Percentiles rank a stretch among this genome's conserved stretches.
These are phyloP conservation scores for Amyloporia xantha DNA, from an alignment of 768 basidiomycete species.

Conservation along the genomic window DNA sequence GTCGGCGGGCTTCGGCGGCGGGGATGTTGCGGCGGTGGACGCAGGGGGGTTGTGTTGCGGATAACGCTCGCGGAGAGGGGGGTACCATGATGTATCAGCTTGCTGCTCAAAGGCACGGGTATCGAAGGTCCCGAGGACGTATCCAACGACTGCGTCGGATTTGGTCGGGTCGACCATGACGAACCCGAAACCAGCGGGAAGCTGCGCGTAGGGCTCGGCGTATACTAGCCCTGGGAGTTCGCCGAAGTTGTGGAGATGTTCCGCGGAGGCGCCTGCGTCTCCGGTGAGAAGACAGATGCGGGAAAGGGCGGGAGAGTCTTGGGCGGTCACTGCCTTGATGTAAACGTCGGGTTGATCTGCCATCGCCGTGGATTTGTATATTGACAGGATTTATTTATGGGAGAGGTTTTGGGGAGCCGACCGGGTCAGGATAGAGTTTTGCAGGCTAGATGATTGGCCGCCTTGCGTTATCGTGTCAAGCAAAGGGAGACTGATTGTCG, in stretches of 20 bases:
- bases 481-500: too few species aligned
- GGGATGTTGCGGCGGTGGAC: slow-evolving; percentile 1
- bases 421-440: too few species aligned
- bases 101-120: slow-evolving; percentile 57
- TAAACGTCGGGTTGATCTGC: slow-evolving; percentile 1
- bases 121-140: slow-evolving; percentile 61
- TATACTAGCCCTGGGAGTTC: slow-evolving; percentile 69
- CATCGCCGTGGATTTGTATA: neutral
- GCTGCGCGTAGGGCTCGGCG: slow-evolving; percentile 67
- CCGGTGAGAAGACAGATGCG: slow-evolving; percentile 71
- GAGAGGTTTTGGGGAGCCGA: too few species aligned
- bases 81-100: slow-evolving; percentile 59
- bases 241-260: slow-evolving; percentile 48
- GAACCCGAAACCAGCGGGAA: slow-evolving; percentile 64
- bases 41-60: slow-evolving; percentile 23
- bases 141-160: slow-evolving; percentile 53
- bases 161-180: slow-evolving; percentile 44
- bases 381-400: neutral
- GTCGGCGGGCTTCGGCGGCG: slow-evolving; percentile 31
- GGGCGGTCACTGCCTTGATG: slow-evolving; percentile 50
- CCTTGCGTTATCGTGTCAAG: too few species aligned
- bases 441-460: too few species aligned
- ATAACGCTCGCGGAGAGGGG: slow-evolving; percentile 51
- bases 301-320: slow-evolving; percentile 53
- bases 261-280: slow-evolving; percentile 63